These are phyloP conservation scores for Saccharata proteae DNA, from an alignment of 2,329 filamentous ascomycete genomes.

Conservation along the genomic window DNA sequence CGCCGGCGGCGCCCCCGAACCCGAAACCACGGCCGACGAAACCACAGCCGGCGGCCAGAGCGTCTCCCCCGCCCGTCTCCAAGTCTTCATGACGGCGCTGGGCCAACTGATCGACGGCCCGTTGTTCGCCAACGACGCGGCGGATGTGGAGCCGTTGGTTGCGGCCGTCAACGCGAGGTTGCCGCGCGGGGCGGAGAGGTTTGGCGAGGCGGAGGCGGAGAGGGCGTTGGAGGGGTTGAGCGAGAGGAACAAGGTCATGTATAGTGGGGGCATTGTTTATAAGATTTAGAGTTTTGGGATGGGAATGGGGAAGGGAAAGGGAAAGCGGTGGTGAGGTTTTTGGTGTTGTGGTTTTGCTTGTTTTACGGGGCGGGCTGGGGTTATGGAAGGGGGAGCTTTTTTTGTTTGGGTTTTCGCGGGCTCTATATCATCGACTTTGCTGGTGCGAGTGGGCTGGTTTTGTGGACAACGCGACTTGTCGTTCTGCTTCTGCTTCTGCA, in stretches of 20 bases:
- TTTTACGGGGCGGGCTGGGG: no score
- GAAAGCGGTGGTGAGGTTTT: no score
- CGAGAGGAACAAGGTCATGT: conserved; percentile 80
- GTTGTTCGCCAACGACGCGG: conserved; percentile 80
- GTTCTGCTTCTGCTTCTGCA: no score
- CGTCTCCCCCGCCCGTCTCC: conserved; percentile 52
- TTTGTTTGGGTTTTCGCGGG: no score
- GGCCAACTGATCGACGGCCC: conserved; percentile 71
- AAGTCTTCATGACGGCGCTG: conserved; percentile 65
- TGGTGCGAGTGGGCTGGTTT: no score
- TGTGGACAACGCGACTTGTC: no score
- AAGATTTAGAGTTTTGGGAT: conserved; percentile 35
- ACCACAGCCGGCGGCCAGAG: conserved; percentile 24
- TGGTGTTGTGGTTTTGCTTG: no score
- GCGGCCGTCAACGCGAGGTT: conserved; percentile 67
- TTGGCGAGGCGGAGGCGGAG: conserved; percentile 59
- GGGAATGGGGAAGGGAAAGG: no score
- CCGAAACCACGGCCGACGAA: conserved; percentile 15
- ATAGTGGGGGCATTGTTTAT: conserved; percentile 36
- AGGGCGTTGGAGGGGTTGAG: conserved; percentile 71
- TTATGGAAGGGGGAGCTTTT: no score
- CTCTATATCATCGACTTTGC: no score
- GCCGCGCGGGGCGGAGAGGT: conserved; percentile 43
- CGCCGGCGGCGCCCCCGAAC: conserved; percentile 16
- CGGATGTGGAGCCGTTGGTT: conserved; percentile 62